Percentiles rank a stretch among this genome's conserved stretches.
These are phyloP conservation scores for Mrakia hoshinonis DNA, from an alignment of 768 basidiomycete genomes.

Conservation along the genomic window DNA sequence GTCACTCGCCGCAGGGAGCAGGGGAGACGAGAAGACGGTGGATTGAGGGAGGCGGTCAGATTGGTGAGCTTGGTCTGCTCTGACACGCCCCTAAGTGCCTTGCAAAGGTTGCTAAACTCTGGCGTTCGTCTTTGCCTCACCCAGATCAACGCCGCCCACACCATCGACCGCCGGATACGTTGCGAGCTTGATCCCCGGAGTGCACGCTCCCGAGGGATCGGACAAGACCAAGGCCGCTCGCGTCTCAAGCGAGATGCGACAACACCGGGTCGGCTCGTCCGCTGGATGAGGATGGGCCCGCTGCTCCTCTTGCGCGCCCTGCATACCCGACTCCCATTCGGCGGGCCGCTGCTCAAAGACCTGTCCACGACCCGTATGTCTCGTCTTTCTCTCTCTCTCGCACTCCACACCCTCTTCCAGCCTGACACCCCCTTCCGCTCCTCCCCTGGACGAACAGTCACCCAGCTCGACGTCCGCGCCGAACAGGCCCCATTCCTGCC, in stretches of 20 bases:
- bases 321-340: constrained; percentile 17
- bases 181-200: not conserved
- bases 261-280: no score
- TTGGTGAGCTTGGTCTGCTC: not conserved
- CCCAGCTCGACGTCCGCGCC: constrained; percentile 55
- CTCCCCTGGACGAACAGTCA: no score
- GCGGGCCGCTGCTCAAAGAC: constrained; percentile 41
- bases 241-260: no score
- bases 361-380: constrained; percentile 44
- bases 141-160: constrained; percentile 1
- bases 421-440: not conserved
- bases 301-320: constrained; percentile 1
- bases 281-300: not conserved
- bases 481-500: constrained; percentile 48
- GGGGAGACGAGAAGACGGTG: not conserved
- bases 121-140: not conserved
- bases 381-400: constrained; percentile 2
- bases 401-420: not conserved
- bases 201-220: no score
- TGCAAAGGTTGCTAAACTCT: not conserved
- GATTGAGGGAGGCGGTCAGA: not conserved
- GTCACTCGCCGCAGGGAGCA: constrained; percentile 7
- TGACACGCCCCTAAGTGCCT: no score
- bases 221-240: no score
- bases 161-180: not conserved